Evolutionary conservation across 2,329 filamentous ascomycete genomes (phyloP).

Genomic region (Fusarium cyanostomum): DNA sequence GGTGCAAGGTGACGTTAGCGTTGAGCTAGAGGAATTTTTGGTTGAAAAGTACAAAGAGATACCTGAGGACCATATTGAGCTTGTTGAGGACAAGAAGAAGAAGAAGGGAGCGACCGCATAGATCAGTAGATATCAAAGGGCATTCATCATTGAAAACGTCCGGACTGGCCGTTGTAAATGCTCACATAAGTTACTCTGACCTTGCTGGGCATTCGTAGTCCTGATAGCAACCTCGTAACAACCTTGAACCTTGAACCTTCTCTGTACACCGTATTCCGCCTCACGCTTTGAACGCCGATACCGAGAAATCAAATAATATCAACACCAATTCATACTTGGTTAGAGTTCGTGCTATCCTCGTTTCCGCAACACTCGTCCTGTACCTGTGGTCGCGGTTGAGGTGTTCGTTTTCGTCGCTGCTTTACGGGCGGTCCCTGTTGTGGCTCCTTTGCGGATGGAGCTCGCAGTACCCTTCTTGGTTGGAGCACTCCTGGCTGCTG

Average conservation of each 20-base stretch:
- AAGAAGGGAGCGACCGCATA: slow-evolving; percentile 52
- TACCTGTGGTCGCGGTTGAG: slow-evolving; percentile 54
- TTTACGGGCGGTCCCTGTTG: slow-evolving; percentile 61
- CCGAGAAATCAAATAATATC: slow-evolving; percentile 11
- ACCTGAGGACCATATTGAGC: slow-evolving; percentile 93
- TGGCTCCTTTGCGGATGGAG: slow-evolving; percentile 62
- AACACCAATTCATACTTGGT: slow-evolving; percentile 6
- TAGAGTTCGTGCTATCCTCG: slow-evolving; percentile 49
- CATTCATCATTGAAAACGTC: slow-evolving; percentile 34
- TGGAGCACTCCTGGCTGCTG: slow-evolving; percentile 49
- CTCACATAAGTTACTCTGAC: slow-evolving; percentile 27
- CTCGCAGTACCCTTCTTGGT: slow-evolving; percentile 63
- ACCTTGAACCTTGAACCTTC: slow-evolving; percentile 19
- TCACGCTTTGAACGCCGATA: slow-evolving; percentile 34
- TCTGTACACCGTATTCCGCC: slow-evolving; percentile 23
- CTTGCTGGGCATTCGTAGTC: slow-evolving; percentile 20
- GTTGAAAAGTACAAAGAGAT: slow-evolving; percentile 89
- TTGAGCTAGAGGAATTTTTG: slow-evolving; percentile 92
- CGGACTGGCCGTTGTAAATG: slow-evolving; percentile 30
- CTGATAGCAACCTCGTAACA: slow-evolving; percentile 18
- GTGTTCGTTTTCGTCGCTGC: slow-evolving; percentile 43
- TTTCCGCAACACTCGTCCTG: slow-evolving; percentile 65
- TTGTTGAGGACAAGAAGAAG: slow-evolving; percentile 97
- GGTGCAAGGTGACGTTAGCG: slow-evolving; percentile 95
- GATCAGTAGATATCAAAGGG: slow-evolving; percentile 19